A percentile compares a stretch with the other conserved stretches of the same genome.
Conservation (phyloP, 208 protist species). For the Phytomonas serpens region DNA sequence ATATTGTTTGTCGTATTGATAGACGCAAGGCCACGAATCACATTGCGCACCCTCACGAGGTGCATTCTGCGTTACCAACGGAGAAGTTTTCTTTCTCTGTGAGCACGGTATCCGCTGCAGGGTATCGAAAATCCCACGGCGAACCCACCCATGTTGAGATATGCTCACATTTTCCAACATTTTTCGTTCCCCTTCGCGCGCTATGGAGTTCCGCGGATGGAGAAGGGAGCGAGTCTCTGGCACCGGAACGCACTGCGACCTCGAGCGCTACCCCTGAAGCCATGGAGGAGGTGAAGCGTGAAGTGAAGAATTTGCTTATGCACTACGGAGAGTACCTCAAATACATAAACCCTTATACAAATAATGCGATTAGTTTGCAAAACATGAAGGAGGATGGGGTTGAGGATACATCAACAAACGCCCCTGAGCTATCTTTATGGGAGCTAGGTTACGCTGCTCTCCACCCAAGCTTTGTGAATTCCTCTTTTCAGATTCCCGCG, state of each 20-base stretch:
- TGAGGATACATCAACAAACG: neutral
- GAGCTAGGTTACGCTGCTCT: neutral
- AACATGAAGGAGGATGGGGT: neutral
- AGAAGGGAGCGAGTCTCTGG: neutral
- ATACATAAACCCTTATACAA: neutral
- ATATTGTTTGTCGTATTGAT: constrained; percentile 9
- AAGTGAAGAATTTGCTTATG: neutral
- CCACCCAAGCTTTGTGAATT: neutral
- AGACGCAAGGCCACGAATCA: no score
- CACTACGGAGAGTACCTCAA: neutral
- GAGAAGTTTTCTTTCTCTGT: neutral
- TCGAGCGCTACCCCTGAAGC: neutral
- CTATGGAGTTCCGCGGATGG: neutral
- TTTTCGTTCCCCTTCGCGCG: neutral
- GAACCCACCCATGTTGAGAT: neutral
- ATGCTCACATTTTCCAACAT: neutral
- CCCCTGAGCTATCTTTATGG: neutral
- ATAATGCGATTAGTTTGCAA: neutral
- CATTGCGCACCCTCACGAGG: neutral
- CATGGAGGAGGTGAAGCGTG: neutral
- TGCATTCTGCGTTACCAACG: neutral
- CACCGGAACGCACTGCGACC: neutral
- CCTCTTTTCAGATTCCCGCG: neutral
- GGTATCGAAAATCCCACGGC: neutral
- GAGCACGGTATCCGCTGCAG: neutral